Percentiles rank a stretch among this genome's conserved stretches.
phyloP scores from a whole-genome alignment of 2,329 filamentous ascomycete species.

The Endocalyx cinctus region DNA sequence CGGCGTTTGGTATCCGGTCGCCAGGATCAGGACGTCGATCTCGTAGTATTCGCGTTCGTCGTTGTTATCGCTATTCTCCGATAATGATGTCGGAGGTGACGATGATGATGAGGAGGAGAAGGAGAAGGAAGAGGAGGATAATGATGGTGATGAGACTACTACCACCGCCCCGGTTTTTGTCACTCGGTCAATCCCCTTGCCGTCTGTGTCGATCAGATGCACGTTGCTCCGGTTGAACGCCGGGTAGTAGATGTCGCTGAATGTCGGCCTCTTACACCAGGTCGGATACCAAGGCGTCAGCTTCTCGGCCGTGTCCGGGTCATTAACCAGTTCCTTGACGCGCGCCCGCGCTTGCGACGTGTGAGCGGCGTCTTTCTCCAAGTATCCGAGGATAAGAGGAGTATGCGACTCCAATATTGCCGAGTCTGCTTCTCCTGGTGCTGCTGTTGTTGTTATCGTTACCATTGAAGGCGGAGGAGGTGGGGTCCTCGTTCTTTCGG shows the following conservation, averaged over 20 bases:
- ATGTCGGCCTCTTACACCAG: constrained; percentile 61
- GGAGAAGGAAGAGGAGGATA: too few relatives aligned
- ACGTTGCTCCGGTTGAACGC: constrained; percentile 57
- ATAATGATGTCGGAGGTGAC: constrained; percentile 40
- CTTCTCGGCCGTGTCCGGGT: constrained; percentile 43
- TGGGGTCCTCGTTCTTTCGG: background rate
- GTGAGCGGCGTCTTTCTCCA: constrained; percentile 36
- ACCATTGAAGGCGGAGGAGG: background rate
- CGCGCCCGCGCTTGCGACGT: constrained; percentile 41
- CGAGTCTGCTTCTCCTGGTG: constrained; percentile 26
- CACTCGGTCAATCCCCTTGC: constrained; percentile 43
- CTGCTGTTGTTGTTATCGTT: background rate
- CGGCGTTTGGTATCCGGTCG: constrained; percentile 34
- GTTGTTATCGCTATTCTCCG: too few relatives aligned
- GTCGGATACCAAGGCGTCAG: constrained; percentile 45
- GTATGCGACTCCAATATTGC: constrained; percentile 30
- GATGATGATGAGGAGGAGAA: too few relatives aligned
- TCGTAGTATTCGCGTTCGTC: too few relatives aligned
- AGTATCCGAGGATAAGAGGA: too few relatives aligned
- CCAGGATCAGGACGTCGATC: constrained; percentile 30
- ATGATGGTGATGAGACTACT: too few relatives aligned
- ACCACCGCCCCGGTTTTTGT: constrained; percentile 40
- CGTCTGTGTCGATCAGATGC: constrained; percentile 56
- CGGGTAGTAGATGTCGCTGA: constrained; percentile 55
- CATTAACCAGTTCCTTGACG: constrained; percentile 45